These are phyloP conservation scores for Magnaporthiopsis incrustans DNA, from an alignment of 2,329 filamentous ascomycete genomes.

Conservation along the genomic window DNA sequence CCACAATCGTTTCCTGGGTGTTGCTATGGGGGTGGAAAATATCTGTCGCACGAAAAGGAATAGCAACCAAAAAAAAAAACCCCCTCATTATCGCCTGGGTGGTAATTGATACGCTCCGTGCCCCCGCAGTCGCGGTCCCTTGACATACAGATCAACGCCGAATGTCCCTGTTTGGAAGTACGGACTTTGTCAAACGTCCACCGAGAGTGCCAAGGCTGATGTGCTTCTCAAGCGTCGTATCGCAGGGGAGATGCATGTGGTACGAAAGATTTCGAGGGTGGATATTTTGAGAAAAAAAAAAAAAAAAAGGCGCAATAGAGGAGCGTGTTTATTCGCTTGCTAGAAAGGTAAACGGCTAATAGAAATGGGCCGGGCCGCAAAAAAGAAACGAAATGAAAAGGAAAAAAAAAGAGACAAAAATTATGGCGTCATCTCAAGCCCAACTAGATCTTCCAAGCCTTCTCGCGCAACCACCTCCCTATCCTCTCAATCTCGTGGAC, in stretches of 20 bases:
- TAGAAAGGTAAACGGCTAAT: not conserved
- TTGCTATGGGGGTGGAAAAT: no score
- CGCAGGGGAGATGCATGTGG: no score
- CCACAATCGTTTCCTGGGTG: no score
- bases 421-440: not conserved
- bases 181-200: not conserved
- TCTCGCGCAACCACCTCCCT: conserved; percentile 6
- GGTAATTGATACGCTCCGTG: no score
- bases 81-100: no score
- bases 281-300: no score
- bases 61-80: no score
- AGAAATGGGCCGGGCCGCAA: not conserved
- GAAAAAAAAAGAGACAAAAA: not conserved
- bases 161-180: not conserved
- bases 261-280: no score
- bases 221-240: not conserved
- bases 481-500: conserved; percentile 7
- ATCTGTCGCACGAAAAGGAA: no score
- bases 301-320: no score
- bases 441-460: conserved; percentile 4
- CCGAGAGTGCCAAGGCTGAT: not conserved
- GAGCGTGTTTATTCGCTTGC: no score
- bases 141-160: not conserved
- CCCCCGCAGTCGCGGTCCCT: no score
- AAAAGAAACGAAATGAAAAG: not conserved